Percentiles rank a stretch among this genome's conserved stretches.
These are phyloP conservation scores for Ceratobasidium theobromae DNA, from an alignment of 1,284 basidiomycete genomes.

Conservation along the genomic window DNA sequence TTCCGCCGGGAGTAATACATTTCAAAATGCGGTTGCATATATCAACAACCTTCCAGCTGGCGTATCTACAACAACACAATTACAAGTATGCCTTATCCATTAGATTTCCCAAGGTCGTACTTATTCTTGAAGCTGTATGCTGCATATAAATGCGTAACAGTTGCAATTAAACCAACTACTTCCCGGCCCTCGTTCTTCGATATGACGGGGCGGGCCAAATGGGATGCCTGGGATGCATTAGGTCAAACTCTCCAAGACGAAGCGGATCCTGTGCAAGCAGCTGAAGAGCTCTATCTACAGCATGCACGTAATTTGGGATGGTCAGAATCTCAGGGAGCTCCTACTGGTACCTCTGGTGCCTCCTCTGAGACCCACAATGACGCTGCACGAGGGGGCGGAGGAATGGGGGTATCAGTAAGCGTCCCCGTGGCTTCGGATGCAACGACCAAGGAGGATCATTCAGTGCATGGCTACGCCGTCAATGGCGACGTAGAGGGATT, in stretches of 20 bases:
- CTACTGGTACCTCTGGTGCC: conserved; percentile 33
- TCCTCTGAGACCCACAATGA: conserved; percentile 35
- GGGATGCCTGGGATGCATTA: conserved; percentile 74
- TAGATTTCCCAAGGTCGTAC: not conserved
- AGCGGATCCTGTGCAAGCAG: conserved; percentile 42
- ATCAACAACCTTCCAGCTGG: conserved; percentile 59
- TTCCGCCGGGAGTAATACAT: conserved; percentile 42
- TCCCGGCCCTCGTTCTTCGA: conserved; percentile 80
- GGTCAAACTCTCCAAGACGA: conserved; percentile 48
- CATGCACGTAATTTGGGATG: conserved; percentile 72
- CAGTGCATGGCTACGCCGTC: conserved; percentile 67
- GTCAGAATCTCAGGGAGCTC: conserved; percentile 47
- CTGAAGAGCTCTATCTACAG: conserved; percentile 60
- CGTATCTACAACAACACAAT: conserved; percentile 61
- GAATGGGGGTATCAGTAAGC: conserved; percentile 67
- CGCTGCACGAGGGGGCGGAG: conserved; percentile 44
- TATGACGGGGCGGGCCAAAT: conserved; percentile 78
- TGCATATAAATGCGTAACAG: conserved; percentile 76
- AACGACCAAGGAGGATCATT: conserved; percentile 45
- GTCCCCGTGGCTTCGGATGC: conserved; percentile 47
- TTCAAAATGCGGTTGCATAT: conserved; percentile 64
- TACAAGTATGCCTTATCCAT: conserved; percentile 60
- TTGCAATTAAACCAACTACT: conserved; percentile 55
- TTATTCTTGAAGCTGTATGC: conserved; percentile 71
- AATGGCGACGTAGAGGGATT: conserved; percentile 56